Conservation (phyloP, 805 yeast genomes). For the Metschnikowia noctiluminum region DNA sequence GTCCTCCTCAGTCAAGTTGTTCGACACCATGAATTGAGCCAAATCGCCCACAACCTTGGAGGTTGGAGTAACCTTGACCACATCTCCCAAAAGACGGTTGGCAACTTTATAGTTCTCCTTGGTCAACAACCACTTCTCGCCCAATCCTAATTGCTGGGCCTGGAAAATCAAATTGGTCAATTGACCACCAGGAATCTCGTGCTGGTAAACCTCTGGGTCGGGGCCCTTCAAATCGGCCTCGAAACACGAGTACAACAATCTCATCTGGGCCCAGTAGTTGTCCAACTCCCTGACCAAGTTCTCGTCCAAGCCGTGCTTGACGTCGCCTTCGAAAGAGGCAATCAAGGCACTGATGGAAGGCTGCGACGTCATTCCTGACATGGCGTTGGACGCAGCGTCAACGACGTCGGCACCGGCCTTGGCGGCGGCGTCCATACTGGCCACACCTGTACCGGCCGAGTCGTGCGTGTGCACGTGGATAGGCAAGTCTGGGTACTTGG, state of each 20-base stretch:
- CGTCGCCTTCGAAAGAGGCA: slow-evolving; percentile 86
- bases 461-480: slow-evolving; percentile 99
- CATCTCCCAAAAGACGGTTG: slow-evolving; percentile 86
- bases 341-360: slow-evolving; percentile 91
- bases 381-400: slow-evolving; percentile 94
- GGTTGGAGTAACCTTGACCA: slow-evolving; percentile 98
- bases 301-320: slow-evolving; percentile 69
- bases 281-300: slow-evolving; percentile 77
- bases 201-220: slow-evolving; percentile 97
- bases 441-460: slow-evolving; percentile 99
- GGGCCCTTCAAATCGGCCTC: slow-evolving; percentile 99
- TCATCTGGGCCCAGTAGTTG: slow-evolving; percentile 98
- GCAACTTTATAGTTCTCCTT: slow-evolving; percentile 93
- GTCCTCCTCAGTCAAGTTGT: slow-evolving; percentile 82
- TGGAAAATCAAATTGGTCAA: slow-evolving; percentile 96
- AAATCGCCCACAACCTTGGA: slow-evolving; percentile 99
- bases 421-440: slow-evolving; percentile 93
- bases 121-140: slow-evolving; percentile 94
- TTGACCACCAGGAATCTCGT: slow-evolving; percentile 99
- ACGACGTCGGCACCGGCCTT: slow-evolving; percentile 97
- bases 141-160: slow-evolving; percentile 98
- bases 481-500: slow-evolving; percentile 86
- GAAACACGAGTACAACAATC: slow-evolving; percentile 92
- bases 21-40: slow-evolving; percentile 99
- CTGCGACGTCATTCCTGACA: slow-evolving; percentile 98